phyloP scores from a whole-genome alignment of 2,329 filamentous ascomycete species.

The Talaromyces sp. region DNA sequence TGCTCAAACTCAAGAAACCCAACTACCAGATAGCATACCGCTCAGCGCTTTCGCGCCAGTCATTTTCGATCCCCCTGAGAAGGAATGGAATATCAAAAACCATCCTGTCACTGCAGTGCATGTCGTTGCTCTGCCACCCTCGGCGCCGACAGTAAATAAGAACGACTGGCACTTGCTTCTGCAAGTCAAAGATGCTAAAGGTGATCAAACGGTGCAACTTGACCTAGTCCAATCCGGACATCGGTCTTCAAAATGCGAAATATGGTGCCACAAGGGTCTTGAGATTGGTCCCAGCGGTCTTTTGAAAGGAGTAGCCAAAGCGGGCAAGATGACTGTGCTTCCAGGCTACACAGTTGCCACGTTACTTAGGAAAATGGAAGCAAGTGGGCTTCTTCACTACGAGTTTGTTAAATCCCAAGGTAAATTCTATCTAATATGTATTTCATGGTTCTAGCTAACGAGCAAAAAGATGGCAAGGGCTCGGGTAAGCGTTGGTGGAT shows the following conservation, averaged over 20 bases:
- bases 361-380: not conserved
- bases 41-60: not conserved
- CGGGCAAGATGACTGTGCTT: not conserved
- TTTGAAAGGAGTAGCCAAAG: not conserved
- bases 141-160: not conserved
- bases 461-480: not conserved
- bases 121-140: not conserved
- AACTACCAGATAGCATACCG: not conserved
- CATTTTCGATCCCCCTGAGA: not conserved
- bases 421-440: not conserved
- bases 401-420: not conserved
- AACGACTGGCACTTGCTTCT: not conserved
- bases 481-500: not conserved
- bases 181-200: not conserved
- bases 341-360: not conserved
- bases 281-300: not conserved
- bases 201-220: not conserved
- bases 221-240: not conserved
- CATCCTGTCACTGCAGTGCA: not conserved
- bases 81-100: not conserved
- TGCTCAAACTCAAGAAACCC: not conserved
- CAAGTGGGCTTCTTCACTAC: not conserved
- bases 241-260: not conserved
- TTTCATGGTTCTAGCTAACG: not conserved
- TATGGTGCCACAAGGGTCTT: not conserved